Evolutionary conservation across 2,329 filamentous ascomycete species (phyloP), one percentile per base, ranked within the genome.

Genomic region (Phoma herbarum): DNA sequence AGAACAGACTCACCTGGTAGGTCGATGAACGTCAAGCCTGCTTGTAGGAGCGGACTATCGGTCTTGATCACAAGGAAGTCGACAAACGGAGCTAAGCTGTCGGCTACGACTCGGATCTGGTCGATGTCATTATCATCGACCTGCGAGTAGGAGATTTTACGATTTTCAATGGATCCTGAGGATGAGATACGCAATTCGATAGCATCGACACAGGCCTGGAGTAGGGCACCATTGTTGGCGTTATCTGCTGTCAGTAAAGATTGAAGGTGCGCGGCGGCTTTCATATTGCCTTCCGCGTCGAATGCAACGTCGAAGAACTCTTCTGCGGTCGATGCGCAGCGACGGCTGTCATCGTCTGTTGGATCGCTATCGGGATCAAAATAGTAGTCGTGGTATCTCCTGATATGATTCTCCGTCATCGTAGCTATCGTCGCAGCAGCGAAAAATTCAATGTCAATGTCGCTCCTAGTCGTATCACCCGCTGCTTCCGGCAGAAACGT

Each of bases 41-140:
- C 55, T 20, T 35, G 23, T 9, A 58, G 29, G 1, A 58, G 42
- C 29, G 48, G 42, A 28, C 20, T 25, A 28, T 49, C 55, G 22
- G 55, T 58, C 43, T 52, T 58, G 43, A 58, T 58, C 12, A 58
- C 48, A 14, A 58, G 18, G 12, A 47, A 52, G 29, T 58, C 55
- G 10, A 58, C 49, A 33, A 58, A 58, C 3, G 48, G 55, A 2
- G 55, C 55, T 14, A 58, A 20, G 12, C 3, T 16, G 16, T 58
- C 55, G 4, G 55, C 55, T 18, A 43, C 22, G 3, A 11, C 22
- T 16, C 49, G 55, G 10, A 52, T 10, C 12, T 48, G 43, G 9
- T 58, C 48, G 37, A 58, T 41, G 3, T 37, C 22, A 7, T 49
- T 14, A 5, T 58, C 55, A 4, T 58, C 48, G 16, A 58, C 44